Base-by-base conservation (phyloP, 2,329 filamentous ascomycete genomes). In the Ophiocordyceps camponoti-leonardi region DNA sequence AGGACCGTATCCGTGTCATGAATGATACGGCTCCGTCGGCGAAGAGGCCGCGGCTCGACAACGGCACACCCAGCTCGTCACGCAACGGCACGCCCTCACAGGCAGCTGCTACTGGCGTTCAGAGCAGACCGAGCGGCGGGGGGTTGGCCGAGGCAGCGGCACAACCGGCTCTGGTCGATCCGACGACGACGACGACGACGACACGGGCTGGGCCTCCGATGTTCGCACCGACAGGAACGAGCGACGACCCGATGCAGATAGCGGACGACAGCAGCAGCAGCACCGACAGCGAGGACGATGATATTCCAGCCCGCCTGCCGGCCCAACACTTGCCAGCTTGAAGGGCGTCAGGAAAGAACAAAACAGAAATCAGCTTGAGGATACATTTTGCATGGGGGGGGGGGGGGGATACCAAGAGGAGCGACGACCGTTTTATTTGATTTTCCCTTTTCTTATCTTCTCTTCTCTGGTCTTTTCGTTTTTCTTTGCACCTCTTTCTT, bases 1-100 rank as follows among this genome's bases (percentile, higher is more conserved):
- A 63, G 10, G 60, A 65, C n/a, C 66, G 67, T 11, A 56, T 61
- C 45, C 64, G 65, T 13, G 53, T 67, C 4, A 44, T 61, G 16
- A 52, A 40, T 13, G 18, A 8, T 5, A 8, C 3, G 13, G 16
- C 33, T 16, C 48, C 44, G 20, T 33, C 52, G 8, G 43, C 40
- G 14, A 62, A 60, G 49, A 58, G 49, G 44, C 48, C 50, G n/a
- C 54, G 55, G 33, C 45, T 48, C 16, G 50, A 48, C 19, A 49
- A 49, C n/a, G 43, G 45, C 6, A 43, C 53, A 51, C 39, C 18
- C 6, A 20, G 11, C 14, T 10, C 13, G 13, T 35, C 31, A 14
- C 8, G 31, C 5, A 13, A 35, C 31, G 13, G 13, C 31, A 35
- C 31, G 13, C 7, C 33, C 6, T 16, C 16, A n/a, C 33, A 18